phyloP scores from a whole-genome alignment of 768 basidiomycete genomes.

The Suillus subluteus region DNA sequence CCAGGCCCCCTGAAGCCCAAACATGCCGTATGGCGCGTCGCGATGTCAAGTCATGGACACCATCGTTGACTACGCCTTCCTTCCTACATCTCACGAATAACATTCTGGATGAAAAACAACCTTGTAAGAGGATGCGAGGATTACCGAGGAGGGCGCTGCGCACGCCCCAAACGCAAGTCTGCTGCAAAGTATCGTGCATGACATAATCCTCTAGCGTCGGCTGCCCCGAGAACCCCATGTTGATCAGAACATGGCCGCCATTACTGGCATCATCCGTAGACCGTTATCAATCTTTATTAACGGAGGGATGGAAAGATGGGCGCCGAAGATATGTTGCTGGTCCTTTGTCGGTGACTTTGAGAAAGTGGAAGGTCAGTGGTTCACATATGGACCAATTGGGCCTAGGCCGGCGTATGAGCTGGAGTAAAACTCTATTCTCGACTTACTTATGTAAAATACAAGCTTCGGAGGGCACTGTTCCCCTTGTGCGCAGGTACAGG shows the following conservation, averaged over 20 bases:
- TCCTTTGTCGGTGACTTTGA: not conserved
- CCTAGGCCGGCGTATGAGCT: too few species aligned
- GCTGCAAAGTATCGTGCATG: not conserved
- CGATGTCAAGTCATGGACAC: not conserved
- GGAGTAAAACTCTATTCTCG: too few species aligned
- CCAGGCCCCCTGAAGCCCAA: not conserved
- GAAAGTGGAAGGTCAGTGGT: not conserved
- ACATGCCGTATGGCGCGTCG: not conserved
- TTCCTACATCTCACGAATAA: not conserved
- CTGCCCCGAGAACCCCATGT: not conserved
- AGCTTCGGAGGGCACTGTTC: slow-evolving; percentile 53
- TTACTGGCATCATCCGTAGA: not conserved
- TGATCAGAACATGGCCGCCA: not conserved
- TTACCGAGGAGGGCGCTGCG: not conserved
- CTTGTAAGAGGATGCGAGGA: not conserved
- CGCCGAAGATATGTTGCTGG: not conserved
- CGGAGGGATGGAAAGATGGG: not conserved
- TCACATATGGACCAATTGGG: not conserved
- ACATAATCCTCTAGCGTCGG: not conserved
- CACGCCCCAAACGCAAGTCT: not conserved
- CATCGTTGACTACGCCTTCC: not conserved
- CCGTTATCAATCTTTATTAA: not conserved
- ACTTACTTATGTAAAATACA: slow-evolving; percentile 36
- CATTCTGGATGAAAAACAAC: not conserved
- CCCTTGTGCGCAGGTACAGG: slow-evolving; percentile 47